Base-by-base conservation (phyloP, 805 yeast genomes). In the Nakazawaea sp. region DNA sequence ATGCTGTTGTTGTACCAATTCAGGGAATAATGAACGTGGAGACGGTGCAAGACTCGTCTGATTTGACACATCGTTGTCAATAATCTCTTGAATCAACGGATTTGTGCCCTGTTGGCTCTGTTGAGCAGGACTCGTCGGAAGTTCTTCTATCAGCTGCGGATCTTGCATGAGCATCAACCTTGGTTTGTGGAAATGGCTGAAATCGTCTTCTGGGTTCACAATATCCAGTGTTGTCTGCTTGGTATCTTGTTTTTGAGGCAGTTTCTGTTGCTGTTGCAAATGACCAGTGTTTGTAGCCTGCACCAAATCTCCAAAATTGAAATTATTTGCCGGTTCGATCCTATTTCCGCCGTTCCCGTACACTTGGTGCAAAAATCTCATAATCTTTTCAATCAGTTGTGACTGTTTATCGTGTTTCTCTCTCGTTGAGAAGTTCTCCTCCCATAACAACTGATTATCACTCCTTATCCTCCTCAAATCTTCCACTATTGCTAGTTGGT, bases 361-460 rank as follows among this genome's bases (percentile, higher is more conserved):
- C 3, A 90, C 72, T 5, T 89, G 75, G 2, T 96, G 94, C 50
- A 92, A 65, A 47, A 92, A 90, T 48, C 92, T 75, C 49, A 92
- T 61, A 35, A 92, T 90, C 45, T 85, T 82, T 45, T 88, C 95
- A 39, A 92, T 66, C 17, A 96, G 86, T 44, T 84, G 90, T 28
- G 90, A 78, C 55, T 92, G 97, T 24, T 79, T 70, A 49, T 81
- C 76, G 56, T 89, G 85, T 45, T 89, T 74, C 55, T 90, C 97
- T 37, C 97, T 69, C 5, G 90, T 81, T 41, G 78, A 62, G 53
- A 71, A 79, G 50, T 87, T 81, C 53, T 92, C 97, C 43, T 81
- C 80, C 98, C 98, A 92, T 31, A 92, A 61, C 50, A 86, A 58
- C 54, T 86, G 90, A 60, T 90, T 92, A 53, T 92, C 97, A 43